A percentile compares a stretch with the other conserved stretches of the same genome.
Evolutionary conservation across 306 rosid species (phyloP).

Genomic region (Quercus berberidifolia): DNA sequence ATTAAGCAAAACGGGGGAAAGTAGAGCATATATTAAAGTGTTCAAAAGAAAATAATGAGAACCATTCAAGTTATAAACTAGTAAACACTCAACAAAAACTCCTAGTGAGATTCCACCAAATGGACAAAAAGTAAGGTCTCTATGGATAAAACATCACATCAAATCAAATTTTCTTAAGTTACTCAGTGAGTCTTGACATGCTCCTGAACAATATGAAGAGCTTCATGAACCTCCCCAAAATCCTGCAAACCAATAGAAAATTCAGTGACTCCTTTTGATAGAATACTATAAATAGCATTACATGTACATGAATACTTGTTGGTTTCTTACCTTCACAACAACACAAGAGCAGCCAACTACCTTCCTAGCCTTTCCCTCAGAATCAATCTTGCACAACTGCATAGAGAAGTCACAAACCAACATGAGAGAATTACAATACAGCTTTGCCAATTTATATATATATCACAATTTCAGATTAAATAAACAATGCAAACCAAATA

Average conservation of each 20-base stretch:
- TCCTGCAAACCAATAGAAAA: constrained; percentile 23
- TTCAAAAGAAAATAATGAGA: not conserved
- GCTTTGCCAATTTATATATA: not conserved
- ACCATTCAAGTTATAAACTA: not conserved
- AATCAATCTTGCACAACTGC: constrained; percentile 84
- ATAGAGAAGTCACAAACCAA: not conserved
- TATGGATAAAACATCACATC: not conserved
- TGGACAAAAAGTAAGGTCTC: not conserved
- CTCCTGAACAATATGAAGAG: constrained; percentile 47
- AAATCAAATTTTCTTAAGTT: not conserved
- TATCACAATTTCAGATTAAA: not conserved
- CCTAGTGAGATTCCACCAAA: not conserved
- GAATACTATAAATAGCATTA: not conserved
- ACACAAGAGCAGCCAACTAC: constrained; percentile 67
- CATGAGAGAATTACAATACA: not conserved
- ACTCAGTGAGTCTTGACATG: constrained; percentile 42
- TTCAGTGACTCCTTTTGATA: not conserved
- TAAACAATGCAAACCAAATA: not conserved
- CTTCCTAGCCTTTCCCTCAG: constrained; percentile 80
- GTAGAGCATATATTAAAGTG: not conserved
- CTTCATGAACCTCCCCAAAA: constrained; percentile 52
- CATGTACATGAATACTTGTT: not conserved
- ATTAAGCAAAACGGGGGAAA: not conserved
- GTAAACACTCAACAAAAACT: not conserved
- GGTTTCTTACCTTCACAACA: constrained; percentile 62